These are phyloP conservation scores for Podospora comata DNA, from an alignment of 495 filamentous ascomycete genomes.

Conservation along the genomic window DNA sequence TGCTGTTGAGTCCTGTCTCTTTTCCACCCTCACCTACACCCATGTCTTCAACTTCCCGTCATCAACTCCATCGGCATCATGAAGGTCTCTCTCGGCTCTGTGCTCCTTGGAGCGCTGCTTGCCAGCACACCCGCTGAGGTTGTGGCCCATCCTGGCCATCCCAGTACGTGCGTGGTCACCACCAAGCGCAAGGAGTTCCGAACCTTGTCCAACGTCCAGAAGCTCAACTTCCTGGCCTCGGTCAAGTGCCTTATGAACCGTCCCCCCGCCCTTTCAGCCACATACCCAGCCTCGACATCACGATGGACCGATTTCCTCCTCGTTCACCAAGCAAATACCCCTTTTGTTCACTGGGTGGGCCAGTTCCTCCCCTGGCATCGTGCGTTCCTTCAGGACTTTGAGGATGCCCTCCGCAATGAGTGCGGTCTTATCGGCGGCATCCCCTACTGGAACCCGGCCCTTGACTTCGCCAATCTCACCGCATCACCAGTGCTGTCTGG, in stretches of 20 bases:
- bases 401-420: conserved; percentile 9
- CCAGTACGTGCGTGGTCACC: not conserved
- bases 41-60: not conserved
- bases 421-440: conserved; percentile 5
- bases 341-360: conserved; percentile 1
- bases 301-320: conserved; percentile 8
- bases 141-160: not conserved
- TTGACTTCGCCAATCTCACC: conserved; percentile 9
- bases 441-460: conserved; percentile 10
- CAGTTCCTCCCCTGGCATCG: conserved; percentile 12
- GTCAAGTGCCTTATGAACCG: conserved; percentile 7
- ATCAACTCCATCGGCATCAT: conserved; percentile 3
- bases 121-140: not conserved
- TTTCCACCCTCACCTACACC: no score
- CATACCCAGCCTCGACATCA: conserved; percentile 1
- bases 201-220: not conserved
- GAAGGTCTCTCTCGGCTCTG: not conserved
- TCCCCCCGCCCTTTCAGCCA: not conserved
- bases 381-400: conserved; percentile 11
- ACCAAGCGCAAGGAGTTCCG: conserved; percentile 6
- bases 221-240: conserved; percentile 2
- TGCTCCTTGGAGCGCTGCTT: not conserved
- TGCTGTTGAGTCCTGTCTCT: not conserved
- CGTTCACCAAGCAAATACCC: conserved; percentile 7
- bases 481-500: conserved; percentile 10